Conservation (phyloP, 2,329 filamentous ascomycete genomes). For the Sordariomycetes sp. region DNA sequence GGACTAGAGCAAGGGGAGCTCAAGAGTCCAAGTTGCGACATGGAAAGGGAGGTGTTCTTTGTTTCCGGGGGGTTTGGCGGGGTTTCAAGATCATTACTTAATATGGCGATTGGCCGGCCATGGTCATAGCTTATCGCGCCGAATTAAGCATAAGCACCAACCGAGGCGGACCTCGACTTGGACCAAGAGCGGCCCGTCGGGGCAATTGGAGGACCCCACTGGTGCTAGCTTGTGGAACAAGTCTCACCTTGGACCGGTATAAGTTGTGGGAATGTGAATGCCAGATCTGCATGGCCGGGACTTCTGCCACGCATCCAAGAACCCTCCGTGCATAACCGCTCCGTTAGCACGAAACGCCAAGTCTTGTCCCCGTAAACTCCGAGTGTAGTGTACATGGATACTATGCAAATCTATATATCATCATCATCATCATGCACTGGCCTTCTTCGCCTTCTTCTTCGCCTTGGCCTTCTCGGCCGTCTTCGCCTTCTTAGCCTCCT, state of each 20-base stretch:
- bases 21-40: neutral
- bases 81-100: constrained; percentile 15
- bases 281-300: too few species aligned
- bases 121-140: neutral
- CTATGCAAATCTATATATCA: neutral
- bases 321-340: neutral
- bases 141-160: neutral
- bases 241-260: too few species aligned
- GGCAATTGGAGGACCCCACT: too few species aligned
- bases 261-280: too few species aligned
- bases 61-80: constrained; percentile 11
- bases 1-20: neutral
- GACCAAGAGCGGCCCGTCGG: too few species aligned
- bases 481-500: constrained; percentile 15
- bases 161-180: neutral
- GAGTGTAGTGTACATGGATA: neutral
- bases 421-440: constrained; percentile 7
- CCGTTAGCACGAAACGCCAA: neutral
- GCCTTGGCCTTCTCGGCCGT: constrained; percentile 16
- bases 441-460: constrained; percentile 17
- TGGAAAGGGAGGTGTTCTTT: neutral
- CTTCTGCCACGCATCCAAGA: too few species aligned
- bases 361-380: neutral
- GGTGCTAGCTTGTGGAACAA: too few species aligned
- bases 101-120: neutral